Evolutionary conservation across 345 rosid species (phyloP), one percentile per base, ranked within the genome.

Genomic region (Eutrema heterophyllum): DNA sequence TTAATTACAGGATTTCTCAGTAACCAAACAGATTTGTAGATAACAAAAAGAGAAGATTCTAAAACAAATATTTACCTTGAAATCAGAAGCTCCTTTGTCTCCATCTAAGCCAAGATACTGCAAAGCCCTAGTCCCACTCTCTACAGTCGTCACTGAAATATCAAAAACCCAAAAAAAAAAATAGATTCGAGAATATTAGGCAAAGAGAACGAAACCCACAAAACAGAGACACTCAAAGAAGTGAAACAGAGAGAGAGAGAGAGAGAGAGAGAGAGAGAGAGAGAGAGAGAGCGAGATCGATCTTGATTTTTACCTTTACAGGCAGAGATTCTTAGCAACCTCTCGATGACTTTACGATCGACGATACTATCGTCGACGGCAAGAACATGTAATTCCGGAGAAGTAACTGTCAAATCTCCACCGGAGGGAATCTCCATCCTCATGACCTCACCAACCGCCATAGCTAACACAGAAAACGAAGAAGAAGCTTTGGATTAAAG

Each of bases 361-460:
- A 90, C 93, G 5, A 79, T 66, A 46, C 98, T 93, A 72, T 93
- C 98, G 48, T 93, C 98, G 0, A 93, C 98, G 33, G 97, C 98
- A 8, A 93, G 98, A 81, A 93, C 98, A 79, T 93, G 98, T n/a
- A 93, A 76, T 76, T 93, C 92, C 59, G 82, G 84, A 5, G 84
- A 67, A 67, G 68, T 40, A 72, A 67, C 74, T 3, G 73, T 24
- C 9, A 76, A 3, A 2, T 84, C 55, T 27, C 80, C 80, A 32
- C 65, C 60, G 6, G 71, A 33, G 21, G 76, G 71, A 70, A 70
- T 49, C 66, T 76, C 76, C 67, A 71, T 77, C 63, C 57, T 56
- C 70, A 81, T 74, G 52, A 82, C 72, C 18, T 86, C 87, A 38
- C 79, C 84, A 15, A 81, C 83, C 5, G 81, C 83, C 83, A 74